phyloP scores from a whole-genome alignment of 169 alveolate species.

The Cryptosporidium sp. region DNA sequence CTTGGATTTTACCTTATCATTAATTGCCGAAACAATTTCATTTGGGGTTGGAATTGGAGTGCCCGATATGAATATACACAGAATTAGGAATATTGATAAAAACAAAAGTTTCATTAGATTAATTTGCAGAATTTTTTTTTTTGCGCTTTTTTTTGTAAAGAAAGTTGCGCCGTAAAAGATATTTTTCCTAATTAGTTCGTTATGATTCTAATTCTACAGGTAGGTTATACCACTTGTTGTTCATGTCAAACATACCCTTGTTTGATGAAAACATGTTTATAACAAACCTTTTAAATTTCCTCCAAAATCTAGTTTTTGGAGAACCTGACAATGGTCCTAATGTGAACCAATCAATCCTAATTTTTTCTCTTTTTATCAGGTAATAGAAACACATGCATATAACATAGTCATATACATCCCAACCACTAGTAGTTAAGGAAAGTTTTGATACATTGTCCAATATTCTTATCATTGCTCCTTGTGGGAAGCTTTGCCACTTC shows the following conservation, averaged over 20 bases:
- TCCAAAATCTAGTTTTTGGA: constrained; percentile 52
- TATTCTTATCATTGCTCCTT: constrained; percentile 73
- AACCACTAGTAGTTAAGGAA: constrained; percentile 33
- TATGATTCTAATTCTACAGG: not conserved
- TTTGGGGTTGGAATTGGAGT: not conserved
- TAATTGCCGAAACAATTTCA: constrained; percentile 23
- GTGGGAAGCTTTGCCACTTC: constrained; percentile 74
- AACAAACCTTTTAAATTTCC: constrained; percentile 37
- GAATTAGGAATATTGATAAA: not conserved
- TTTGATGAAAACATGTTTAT: constrained; percentile 20
- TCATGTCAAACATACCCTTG: constrained; percentile 43
- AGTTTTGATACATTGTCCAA: constrained; percentile 49
- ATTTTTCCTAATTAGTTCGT: not conserved
- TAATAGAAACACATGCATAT: constrained; percentile 47
- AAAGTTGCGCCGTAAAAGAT: not conserved
- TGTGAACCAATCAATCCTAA: constrained; percentile 60
- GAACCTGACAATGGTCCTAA: constrained; percentile 73
- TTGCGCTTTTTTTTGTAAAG: not conserved
- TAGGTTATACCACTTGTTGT: not conserved
- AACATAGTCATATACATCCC: constrained; percentile 73
- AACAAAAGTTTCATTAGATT: not conserved
- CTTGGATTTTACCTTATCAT: constrained; percentile 20
- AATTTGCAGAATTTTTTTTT: not conserved
- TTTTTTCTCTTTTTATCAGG: constrained; percentile 44
- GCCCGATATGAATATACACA: not conserved